Evolutionary conservation across 305 asterid species (phyloP).

Genomic region (Solanum chacoense): DNA sequence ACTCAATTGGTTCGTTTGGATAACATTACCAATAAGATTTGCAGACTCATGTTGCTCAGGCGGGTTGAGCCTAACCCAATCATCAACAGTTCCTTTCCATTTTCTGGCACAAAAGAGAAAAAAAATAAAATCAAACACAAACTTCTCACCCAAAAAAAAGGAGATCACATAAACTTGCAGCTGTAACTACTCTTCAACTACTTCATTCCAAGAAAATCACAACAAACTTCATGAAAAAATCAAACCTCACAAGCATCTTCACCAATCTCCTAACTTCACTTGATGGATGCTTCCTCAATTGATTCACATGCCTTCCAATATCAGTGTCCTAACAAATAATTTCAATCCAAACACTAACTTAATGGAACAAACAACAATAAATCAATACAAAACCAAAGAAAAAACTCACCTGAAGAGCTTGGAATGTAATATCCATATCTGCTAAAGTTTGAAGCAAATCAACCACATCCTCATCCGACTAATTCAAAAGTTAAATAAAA

Average conservation of each 20-base stretch:
- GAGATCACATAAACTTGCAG: background rate
- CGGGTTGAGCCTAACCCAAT: conserved; percentile 75
- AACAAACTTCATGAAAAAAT: background rate
- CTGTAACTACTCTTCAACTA: background rate
- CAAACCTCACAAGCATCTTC: conserved; percentile 86
- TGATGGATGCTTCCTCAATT: conserved; percentile 69
- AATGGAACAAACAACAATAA: background rate
- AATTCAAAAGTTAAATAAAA: background rate
- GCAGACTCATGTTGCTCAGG: conserved; percentile 37
- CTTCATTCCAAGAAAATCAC: background rate
- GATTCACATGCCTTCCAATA: conserved; percentile 84
- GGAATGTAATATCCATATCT: conserved; percentile 85
- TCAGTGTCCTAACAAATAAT: conserved; percentile 55
- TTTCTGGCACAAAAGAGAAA: conserved; percentile 38
- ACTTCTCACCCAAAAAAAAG: background rate
- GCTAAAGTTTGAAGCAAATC: conserved; percentile 66
- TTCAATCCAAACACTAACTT: background rate
- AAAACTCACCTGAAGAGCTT: conserved; percentile 53
- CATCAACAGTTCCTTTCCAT: conserved; percentile 91
- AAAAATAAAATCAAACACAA: conserved; percentile 1
- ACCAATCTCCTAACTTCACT: conserved; percentile 67
- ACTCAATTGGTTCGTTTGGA: background rate
- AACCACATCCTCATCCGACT: conserved; percentile 67
- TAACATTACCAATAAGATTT: conserved; percentile 45
- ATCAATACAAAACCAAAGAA: background rate